These are phyloP conservation scores for Fusarium graminum DNA, from an alignment of 2,329 filamentous ascomycete genomes.

Conservation along the genomic window DNA sequence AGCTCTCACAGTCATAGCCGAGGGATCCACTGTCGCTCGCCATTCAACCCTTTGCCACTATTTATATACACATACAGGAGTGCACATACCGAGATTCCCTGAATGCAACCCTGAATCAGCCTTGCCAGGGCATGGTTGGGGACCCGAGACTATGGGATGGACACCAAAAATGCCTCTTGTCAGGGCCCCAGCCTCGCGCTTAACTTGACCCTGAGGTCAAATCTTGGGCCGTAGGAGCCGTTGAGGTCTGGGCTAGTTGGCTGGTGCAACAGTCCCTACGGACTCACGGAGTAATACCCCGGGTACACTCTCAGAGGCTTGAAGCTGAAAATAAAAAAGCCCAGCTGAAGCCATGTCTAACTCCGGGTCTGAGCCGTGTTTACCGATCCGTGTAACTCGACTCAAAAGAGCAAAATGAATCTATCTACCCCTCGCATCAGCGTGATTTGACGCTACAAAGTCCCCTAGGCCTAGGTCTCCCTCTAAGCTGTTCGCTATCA, in stretches of 20 bases:
- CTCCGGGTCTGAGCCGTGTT: neutral
- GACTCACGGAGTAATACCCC: neutral
- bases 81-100: conserved; percentile 9
- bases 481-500: conserved; percentile 28
- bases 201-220: conserved; percentile 40
- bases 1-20: neutral
- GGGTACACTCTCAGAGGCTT: neutral
- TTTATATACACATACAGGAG: conserved; percentile 26
- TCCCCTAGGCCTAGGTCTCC: conserved; percentile 12
- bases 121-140: conserved; percentile 24
- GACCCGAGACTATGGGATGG: conserved; percentile 4
- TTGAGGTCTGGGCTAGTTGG: conserved; percentile 18
- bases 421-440: neutral
- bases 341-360: conserved; percentile 11
- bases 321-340: conserved; percentile 20
- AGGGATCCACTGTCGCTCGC: neutral
- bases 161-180: conserved; percentile 26
- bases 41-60: conserved; percentile 9
- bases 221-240: conserved; percentile 16
- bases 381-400: neutral
- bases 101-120: conserved; percentile 43
- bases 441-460: conserved; percentile 24
- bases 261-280: neutral
- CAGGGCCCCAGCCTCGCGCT: conserved; percentile 37
- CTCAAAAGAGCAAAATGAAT: neutral